Base-by-base conservation (phyloP, 768 basidiomycete species). In the Bullera alba region DNA sequence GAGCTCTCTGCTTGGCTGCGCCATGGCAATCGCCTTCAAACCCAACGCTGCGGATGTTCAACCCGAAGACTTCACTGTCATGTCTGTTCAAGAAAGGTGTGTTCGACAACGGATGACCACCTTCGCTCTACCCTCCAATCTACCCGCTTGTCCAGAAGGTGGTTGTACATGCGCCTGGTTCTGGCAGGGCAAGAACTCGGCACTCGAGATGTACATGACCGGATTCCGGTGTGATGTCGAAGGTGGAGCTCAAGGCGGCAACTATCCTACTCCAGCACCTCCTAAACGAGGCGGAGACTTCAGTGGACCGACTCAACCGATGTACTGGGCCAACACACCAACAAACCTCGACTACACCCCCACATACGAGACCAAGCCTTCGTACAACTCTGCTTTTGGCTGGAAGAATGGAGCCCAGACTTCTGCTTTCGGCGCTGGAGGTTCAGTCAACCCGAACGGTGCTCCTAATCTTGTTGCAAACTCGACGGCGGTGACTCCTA, bases 111-210 rank as follows among this genome's bases (percentile, higher is more conserved):
- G 60, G 29, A 29, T 53, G 19, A 65, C 60, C 1, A 10, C 46
- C 2, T 71, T 71, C 50, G 47, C 58, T 16, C 51, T 71, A 25
- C 69, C 69, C 2, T 46, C 54, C 16, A 54, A 61, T 38, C 55
- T 71, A 42, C 69, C 69, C 0, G 38, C 56, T 1, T 71, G 69
- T 42, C 65, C 69, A 4, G 59, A 60, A n/a, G 57, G 57, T 3
- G 62, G 65, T n/a, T 71, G 69, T 46, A 61, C 60, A n/a, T 68
- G 66, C 51, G 54, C 48, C 3, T 67, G 63, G 59, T 52, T 56
- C 38, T 56, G 57, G 57, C 41, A 37, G 29, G 59, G 59, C 8
- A 51, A 61, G 23, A 59, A 59, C 38, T 48, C 44, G n/a, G 57
- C 53, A 14, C 41, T 35, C 12, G 60, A 61, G 29, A 58, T 58